phyloP scores from a whole-genome alignment of 2,329 filamentous ascomycete genomes.

The Alternaria tenuissima region DNA sequence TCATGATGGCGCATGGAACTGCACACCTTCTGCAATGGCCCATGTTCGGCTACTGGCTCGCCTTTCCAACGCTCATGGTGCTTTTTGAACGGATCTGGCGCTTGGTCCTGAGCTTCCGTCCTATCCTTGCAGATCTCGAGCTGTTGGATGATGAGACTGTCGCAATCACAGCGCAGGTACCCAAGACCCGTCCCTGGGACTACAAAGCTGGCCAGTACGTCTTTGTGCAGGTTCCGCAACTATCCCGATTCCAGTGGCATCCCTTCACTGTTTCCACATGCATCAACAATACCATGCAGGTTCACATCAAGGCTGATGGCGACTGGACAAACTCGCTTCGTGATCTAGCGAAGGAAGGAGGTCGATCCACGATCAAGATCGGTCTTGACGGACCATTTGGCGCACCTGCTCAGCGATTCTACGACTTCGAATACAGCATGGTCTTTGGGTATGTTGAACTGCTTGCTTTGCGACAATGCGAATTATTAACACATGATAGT shows the following conservation, averaged over 20 bases:
- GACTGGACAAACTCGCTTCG: slow-evolving; percentile 63
- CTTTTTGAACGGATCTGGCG: slow-evolving; percentile 60
- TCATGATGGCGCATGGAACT: slow-evolving; percentile 65
- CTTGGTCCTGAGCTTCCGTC: slow-evolving; percentile 58
- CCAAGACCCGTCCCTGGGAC: slow-evolving; percentile 59
- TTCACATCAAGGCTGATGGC: slow-evolving; percentile 68
- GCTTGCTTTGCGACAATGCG: background rate
- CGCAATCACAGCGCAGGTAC: slow-evolving; percentile 59
- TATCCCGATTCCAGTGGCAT: slow-evolving; percentile 67
- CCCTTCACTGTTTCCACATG: slow-evolving; percentile 67
- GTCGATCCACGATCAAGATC: slow-evolving; percentile 55
- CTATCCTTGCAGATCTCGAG: slow-evolving; percentile 58
- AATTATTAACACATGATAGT: slow-evolving; percentile 30
- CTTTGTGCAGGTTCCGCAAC: slow-evolving; percentile 62
- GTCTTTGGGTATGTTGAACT: slow-evolving; percentile 55
- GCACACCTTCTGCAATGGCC: slow-evolving; percentile 61
- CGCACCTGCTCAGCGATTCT: slow-evolving; percentile 66
- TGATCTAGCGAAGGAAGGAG: slow-evolving; percentile 51
- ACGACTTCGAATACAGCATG: slow-evolving; percentile 65
- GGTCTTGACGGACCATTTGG: slow-evolving; percentile 67
- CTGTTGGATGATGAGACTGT: slow-evolving; percentile 64
- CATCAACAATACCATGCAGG: slow-evolving; percentile 60
- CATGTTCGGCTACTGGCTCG: slow-evolving; percentile 66
- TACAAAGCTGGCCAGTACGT: slow-evolving; percentile 67
- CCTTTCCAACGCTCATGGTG: slow-evolving; percentile 62